Evolutionary conservation across 1,139 yeast genomes (phyloP).

Genomic region (Magnusiomyces suaveolens): DNA sequence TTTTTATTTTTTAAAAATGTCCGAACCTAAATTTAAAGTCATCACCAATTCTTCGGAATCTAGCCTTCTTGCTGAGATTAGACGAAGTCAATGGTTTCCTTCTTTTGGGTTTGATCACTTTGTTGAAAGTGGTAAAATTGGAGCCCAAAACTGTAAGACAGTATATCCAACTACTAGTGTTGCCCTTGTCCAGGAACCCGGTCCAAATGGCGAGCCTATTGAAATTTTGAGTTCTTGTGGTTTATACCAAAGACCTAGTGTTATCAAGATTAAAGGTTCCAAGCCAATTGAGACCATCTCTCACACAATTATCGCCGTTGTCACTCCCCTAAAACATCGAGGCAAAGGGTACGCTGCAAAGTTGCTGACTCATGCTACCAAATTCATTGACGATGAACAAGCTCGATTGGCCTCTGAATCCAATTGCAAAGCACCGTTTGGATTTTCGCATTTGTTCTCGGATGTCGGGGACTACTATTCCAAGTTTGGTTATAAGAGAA

Average conservation of each 20-base stretch:
- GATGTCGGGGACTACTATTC: constrained; percentile 63
- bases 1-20: too few species aligned
- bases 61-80: background rate
- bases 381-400: constrained; percentile 33
- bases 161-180: background rate
- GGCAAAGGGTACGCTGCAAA: constrained; percentile 55
- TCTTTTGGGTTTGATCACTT: background rate
- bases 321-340: constrained; percentile 47
- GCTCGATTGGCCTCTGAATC: constrained; percentile 30
- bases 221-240: constrained; percentile 41
- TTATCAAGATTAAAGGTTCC: constrained; percentile 24
- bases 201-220: constrained; percentile 7
- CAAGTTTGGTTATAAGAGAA: constrained; percentile 45
- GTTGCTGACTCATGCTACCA: constrained; percentile 40
- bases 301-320: constrained; percentile 60
- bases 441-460: constrained; percentile 50
- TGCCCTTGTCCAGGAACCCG: background rate
- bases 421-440: constrained; percentile 29
- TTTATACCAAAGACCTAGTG: constrained; percentile 38
- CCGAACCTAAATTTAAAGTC: background rate
- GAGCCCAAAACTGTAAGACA: background rate
- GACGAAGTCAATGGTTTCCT: background rate
- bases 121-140: background rate
- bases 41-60: background rate
- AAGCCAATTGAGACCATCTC: constrained; percentile 27